Percentiles rank a stretch among this genome's conserved stretches.
These are phyloP conservation scores for Sporisorium iseilematis-ciliati DNA, from an alignment of 1,284 basidiomycete genomes.

Conservation along the genomic window DNA sequence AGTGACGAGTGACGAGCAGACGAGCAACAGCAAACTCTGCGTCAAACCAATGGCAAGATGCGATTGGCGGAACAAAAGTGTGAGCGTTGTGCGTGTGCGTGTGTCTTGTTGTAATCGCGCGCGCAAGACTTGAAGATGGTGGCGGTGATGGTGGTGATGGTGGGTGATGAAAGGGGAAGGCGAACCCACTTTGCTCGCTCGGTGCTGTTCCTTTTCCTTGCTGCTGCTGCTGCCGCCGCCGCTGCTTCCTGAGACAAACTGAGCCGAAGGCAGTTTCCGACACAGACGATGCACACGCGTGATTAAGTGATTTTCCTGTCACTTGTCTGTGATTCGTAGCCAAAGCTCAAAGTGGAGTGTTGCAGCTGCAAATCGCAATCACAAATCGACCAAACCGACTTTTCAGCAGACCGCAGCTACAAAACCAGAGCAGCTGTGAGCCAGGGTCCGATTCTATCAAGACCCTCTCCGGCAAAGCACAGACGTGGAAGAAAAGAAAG, in stretches of 20 bases:
- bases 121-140: neutral
- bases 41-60: neutral
- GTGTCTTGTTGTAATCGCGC: neutral
- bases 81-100: neutral
- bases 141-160: slow-evolving; percentile 4
- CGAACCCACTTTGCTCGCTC: neutral
- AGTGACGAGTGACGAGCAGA: neutral
- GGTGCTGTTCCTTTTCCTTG: too few species aligned
- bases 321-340: too few species aligned
- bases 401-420: neutral
- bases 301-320: too few species aligned
- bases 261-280: neutral
- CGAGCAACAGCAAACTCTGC: neutral
- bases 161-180: neutral
- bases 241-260: neutral
- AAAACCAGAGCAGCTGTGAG: neutral
- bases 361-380: too few species aligned
- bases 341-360: slow-evolving; percentile 1
- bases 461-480: too few species aligned
- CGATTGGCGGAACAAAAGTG: slow-evolving; percentile 1
- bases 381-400: neutral
- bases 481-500: neutral
- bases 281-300: too few species aligned
- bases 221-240: neutral
- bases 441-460: neutral